A percentile compares a stretch with the other conserved stretches of the same genome.
Evolutionary conservation across 345 rosid genomes (phyloP).

Genomic region (Moricandia moricandioides): DNA sequence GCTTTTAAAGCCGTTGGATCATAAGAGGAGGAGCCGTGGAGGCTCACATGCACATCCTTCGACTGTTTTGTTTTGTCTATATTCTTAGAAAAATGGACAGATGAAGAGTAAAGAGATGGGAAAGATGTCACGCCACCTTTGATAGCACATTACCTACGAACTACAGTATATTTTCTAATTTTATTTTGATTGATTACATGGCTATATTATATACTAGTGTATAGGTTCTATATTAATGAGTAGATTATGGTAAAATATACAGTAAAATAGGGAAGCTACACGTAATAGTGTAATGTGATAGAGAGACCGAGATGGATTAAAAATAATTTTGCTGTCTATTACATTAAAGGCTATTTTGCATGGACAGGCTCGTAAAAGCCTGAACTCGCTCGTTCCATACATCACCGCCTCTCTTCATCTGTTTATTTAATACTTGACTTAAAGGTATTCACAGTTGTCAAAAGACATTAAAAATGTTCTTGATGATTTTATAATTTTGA

Average conservation of each 20-base stretch:
- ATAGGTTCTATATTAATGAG: background rate
- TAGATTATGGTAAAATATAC: background rate
- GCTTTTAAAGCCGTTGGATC: too few species aligned
- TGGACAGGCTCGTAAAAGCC: constrained; percentile 7
- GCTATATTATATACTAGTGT: background rate
- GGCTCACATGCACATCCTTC: background rate
- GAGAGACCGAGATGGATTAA: background rate
- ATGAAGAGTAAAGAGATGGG: background rate
- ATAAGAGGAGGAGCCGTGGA: background rate
- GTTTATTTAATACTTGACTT: background rate
- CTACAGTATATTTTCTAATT: background rate
- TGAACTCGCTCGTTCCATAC: background rate
- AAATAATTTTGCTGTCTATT: background rate
- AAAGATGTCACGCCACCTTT: constrained; percentile 20
- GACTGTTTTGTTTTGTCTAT: constrained; percentile 8
- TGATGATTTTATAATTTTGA: background rate
- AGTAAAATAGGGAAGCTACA: background rate
- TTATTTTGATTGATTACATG: constrained; percentile 1
- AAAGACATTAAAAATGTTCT: background rate
- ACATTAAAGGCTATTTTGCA: background rate
- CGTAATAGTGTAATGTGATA: constrained; percentile 9
- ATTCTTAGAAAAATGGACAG: background rate
- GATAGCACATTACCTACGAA: constrained; percentile 2
- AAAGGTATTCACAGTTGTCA: background rate
- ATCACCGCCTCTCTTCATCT: background rate